Evolutionary conservation across 352 stramenopile genomes (phyloP), one percentile per base, ranked within the genome.

Genomic region (Phytophthora boehmeriae): DNA sequence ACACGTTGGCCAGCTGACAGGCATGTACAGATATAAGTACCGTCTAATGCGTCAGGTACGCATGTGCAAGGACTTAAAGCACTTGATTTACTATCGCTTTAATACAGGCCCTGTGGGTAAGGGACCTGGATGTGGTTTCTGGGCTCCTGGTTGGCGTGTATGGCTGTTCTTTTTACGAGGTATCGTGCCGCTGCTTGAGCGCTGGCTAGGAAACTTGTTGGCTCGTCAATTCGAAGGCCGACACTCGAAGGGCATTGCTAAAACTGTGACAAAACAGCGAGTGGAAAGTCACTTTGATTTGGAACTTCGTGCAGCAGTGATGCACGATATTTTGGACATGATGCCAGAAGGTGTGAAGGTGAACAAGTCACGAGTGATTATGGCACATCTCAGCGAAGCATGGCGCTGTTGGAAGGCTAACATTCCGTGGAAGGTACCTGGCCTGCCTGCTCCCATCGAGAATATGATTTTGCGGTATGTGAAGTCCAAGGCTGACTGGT

Each of bases 261-360:
- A 99, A 80, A 99, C 97, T 54, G 97, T 99, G 10, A 99, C 98
- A 0, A 99, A 99, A 79, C 98, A 99, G 76, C 88, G 98, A 59
- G 98, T 99, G 10, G 98, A 99, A 75, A 98, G 88, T 56, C 97
- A 99, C 71, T 99, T 99, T 71, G 98, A 99, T 79, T 74, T 99
- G 56, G 97, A 99, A 74, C 83, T 99, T 22, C 93, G 98, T 63
- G 98, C 98, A 53, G 97, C 97, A 32, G 98, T 99, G 45, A 99
- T 99, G 96, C 98, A 99, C 80, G 98, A 99, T 62, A 99, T 99
- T 73, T 80, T 99, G 19, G 98, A 99, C 72, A 99, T 99, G 98
- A 99, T 99, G 98, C 98, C 98, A 0, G 97, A 99, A 77, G 97
- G 97, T 52, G 96, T 99, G 1, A 99, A 99, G 73, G 97, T 98